Base-by-base conservation (phyloP, 140 eudicot genomes). In the Oenanthe javanica region DNA sequence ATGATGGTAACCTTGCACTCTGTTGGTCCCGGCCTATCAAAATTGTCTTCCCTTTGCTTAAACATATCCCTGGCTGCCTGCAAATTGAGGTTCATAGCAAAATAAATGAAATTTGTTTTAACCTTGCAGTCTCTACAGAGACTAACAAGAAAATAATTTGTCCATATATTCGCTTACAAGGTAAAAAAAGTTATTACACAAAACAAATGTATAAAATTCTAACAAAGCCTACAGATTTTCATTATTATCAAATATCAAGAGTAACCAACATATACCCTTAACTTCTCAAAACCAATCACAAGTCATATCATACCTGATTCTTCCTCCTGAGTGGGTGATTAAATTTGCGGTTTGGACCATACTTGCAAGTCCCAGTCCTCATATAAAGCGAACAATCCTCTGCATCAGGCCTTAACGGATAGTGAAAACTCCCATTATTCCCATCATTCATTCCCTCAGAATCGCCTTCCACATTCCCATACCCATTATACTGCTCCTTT, bases 321-420 rank as follows among this genome's bases (percentile, higher is more conserved):
- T 80, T 89, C 85, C 89, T 87, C 82, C 71, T 83, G 46, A 89
- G 83, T 72, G 98, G 98, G 71, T 94, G 98, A 85, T 92, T 94
- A 49, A 94, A 94, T 94, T 88, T 92, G 97, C 98, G 92, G 81
- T 82, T 85, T 55, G 88, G 78, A 36, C 96, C 98, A 79, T 82
- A 94, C 83, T 94, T 92, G 72, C 98, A 94, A 66, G 84, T 80
- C 84, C 96, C 98, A 11, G 90, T 89, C 72, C 86, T 82, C 88
- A 92, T 84, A 84, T 92, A 94, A 80, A 75, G 92, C 0, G 96
- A 81, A 82, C 98, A 94, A 79, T 92, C 96, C 77, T 90, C 98
- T 2, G 96, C 97, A 75, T 92, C 97, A 12, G 97, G 96, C 66
- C 98, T 86, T 83, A 92, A 70, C 0, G 98, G 98, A 87, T 86